phyloP scores from a whole-genome alignment of 495 filamentous ascomycete species.

The Podospora anserina region DNA sequence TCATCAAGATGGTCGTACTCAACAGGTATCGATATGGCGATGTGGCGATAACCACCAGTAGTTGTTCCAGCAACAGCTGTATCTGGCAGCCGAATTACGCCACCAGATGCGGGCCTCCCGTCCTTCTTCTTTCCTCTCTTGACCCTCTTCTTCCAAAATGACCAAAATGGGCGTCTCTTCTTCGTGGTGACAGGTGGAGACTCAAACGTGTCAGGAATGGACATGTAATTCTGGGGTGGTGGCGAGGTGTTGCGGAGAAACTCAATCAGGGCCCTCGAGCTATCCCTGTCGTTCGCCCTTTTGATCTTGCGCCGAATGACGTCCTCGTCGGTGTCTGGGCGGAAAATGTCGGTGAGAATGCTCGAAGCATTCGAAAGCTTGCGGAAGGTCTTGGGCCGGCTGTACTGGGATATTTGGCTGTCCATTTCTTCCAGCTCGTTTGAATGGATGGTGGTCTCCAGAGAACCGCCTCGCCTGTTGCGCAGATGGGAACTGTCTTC shows the following conservation, averaged over 20 bases:
- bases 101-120: not conserved
- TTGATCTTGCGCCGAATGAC: slow-evolving; percentile 21
- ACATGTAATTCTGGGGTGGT: slow-evolving; percentile 39
- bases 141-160: slow-evolving; percentile 9
- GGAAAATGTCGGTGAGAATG: slow-evolving; percentile 28
- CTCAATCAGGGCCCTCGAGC: slow-evolving; percentile 33
- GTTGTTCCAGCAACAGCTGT: slow-evolving; percentile 44
- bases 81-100: slow-evolving; percentile 45
- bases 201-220: slow-evolving; percentile 27
- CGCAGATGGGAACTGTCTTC: not conserved
- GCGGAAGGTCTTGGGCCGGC: slow-evolving; percentile 22
- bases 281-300: slow-evolving; percentile 23
- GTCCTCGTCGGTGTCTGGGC: slow-evolving; percentile 24
- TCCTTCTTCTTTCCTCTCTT: slow-evolving; percentile 9
- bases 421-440: slow-evolving; percentile 12
- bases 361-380: slow-evolving; percentile 23
- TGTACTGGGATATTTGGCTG: slow-evolving; percentile 14
- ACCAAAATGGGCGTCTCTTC: slow-evolving; percentile 18
- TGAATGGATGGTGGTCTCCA: slow-evolving; percentile 1
- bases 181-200: not conserved
- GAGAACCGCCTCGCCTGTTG: not conserved
- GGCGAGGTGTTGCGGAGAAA: slow-evolving; percentile 45
- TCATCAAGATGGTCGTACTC: slow-evolving; percentile 27
- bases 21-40: slow-evolving; percentile 52
- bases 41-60: slow-evolving; percentile 43